phyloP scores from a whole-genome alignment of 2,329 filamentous ascomycete genomes.

The Venturia effusa region DNA sequence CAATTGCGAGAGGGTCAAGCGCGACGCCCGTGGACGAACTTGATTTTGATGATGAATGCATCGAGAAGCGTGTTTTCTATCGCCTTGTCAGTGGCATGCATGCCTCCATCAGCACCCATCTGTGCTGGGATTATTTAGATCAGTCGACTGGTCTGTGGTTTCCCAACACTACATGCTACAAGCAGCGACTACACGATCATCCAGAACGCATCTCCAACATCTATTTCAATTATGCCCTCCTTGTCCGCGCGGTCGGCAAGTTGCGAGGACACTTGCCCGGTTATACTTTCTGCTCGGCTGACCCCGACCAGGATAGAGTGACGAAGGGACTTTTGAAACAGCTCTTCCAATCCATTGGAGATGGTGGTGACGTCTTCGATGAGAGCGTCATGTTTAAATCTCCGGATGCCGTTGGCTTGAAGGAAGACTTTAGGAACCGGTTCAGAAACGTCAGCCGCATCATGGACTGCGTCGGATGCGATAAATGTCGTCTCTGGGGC shows the following conservation, averaged over 20 bases:
- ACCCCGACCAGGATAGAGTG: slow-evolving; percentile 62
- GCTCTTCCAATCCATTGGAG: slow-evolving; percentile 60
- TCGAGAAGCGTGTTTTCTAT: slow-evolving; percentile 99
- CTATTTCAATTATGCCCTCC: slow-evolving; percentile 98
- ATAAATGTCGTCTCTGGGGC: slow-evolving; percentile 97
- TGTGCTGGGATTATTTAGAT: slow-evolving; percentile 94
- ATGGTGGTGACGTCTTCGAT: slow-evolving; percentile 71
- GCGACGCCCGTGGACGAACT: slow-evolving; percentile 52
- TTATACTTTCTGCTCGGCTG: slow-evolving; percentile 89
- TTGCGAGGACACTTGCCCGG: slow-evolving; percentile 67
- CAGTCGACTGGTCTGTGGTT: slow-evolving; percentile 90
- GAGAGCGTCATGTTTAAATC: slow-evolving; percentile 89
- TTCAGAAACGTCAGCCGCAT: slow-evolving; percentile 94
- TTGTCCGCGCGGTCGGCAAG: slow-evolving; percentile 85
- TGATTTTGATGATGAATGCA: slow-evolving; percentile 79
- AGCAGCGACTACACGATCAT: slow-evolving; percentile 67
- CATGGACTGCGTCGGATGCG: slow-evolving; percentile 98
- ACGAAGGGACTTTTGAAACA: slow-evolving; percentile 76
- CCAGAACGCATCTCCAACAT: slow-evolving; percentile 93
- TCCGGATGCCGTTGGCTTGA: slow-evolving; percentile 55
- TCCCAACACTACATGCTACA: slow-evolving; percentile 84
- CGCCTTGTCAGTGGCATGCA: slow-evolving; percentile 95
- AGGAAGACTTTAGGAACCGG: slow-evolving; percentile 93
- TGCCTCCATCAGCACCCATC: slow-evolving; percentile 88
- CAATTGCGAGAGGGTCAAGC: slow-evolving; percentile 35